Conservation (phyloP, 1,139 yeast genomes). For the Ogataea hybrid region DNA sequence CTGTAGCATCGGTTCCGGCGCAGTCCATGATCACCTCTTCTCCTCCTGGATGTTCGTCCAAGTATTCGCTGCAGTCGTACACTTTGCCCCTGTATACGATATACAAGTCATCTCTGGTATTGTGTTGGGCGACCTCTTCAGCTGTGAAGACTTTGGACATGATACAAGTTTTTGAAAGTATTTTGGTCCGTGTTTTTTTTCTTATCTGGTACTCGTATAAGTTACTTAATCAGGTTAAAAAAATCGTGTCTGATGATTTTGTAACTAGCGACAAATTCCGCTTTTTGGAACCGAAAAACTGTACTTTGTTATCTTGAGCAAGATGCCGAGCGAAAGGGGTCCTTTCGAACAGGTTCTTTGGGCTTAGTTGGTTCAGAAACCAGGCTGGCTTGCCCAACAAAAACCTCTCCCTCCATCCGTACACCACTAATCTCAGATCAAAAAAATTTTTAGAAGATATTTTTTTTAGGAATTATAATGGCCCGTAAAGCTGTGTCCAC, state of each 20-base stretch:
- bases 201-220: constrained; percentile 8
- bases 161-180: constrained; percentile 2
- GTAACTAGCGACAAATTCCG: background rate
- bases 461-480: constrained; percentile 3
- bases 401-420: constrained; percentile 4
- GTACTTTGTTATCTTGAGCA: no score
- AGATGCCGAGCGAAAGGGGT: no score
- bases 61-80: constrained; percentile 76
- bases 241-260: background rate
- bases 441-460: constrained; percentile 4
- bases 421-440: constrained; percentile 7
- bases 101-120: constrained; percentile 80
- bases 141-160: constrained; percentile 47
- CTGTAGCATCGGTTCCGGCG: constrained; percentile 94
- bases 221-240: constrained; percentile 12
- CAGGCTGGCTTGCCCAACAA: constrained; percentile 1
- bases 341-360: no score
- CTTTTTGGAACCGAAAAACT: background rate
- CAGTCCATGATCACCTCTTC: constrained; percentile 91
- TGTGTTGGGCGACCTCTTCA: constrained; percentile 80
- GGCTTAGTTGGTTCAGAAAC: no score
- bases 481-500: constrained; percentile 11
- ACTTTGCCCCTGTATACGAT: constrained; percentile 88
- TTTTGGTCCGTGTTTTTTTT: constrained; percentile 7
- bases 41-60: constrained; percentile 99